These are phyloP conservation scores for Amphirosellinia nigrospora DNA, from an alignment of 495 filamentous ascomycete species.

Conservation along the genomic window DNA sequence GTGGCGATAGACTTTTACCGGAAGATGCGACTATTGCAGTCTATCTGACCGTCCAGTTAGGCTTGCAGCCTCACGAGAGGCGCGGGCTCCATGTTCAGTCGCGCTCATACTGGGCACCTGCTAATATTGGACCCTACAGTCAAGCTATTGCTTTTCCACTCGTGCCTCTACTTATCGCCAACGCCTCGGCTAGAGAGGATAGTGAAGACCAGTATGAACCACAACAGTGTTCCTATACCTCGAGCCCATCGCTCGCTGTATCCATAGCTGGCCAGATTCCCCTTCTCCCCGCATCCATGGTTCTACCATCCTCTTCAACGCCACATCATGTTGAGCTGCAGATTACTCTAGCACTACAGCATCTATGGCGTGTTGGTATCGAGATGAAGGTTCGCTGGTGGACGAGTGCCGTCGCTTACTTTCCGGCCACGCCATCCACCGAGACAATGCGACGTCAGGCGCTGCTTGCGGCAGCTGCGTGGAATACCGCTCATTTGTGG, in stretches of 20 bases:
- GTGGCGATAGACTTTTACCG: constrained; percentile 63
- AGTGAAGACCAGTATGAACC: constrained; percentile 2
- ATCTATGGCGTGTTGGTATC: constrained; percentile 83
- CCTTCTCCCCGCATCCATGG: constrained; percentile 82
- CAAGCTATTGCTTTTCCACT: constrained; percentile 76
- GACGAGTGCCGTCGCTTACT: constrained; percentile 74
- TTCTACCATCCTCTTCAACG: constrained; percentile 42
- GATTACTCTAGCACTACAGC: constrained; percentile 73
- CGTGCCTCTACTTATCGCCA: constrained; percentile 20
- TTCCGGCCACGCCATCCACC: constrained; percentile 47
- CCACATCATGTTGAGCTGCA: constrained; percentile 36
- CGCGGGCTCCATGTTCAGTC: constrained; percentile 88
- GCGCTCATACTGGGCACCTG: constrained; percentile 94
- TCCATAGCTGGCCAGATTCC: constrained; percentile 89
- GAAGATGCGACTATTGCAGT: constrained; percentile 60
- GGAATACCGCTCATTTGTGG: constrained; percentile 45
- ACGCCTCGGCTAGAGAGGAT: not conserved
- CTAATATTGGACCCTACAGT: constrained; percentile 97
- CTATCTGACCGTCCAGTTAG: constrained; percentile 45
- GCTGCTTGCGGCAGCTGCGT: constrained; percentile 38
- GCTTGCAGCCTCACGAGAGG: constrained; percentile 37
- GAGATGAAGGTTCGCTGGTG: constrained; percentile 76
- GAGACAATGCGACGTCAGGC: constrained; percentile 30
- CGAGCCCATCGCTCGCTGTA: constrained; percentile 33
- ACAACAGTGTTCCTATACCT: not conserved